phyloP scores from a whole-genome alignment of 768 basidiomycete genomes.

The Kwoniella pini region DNA sequence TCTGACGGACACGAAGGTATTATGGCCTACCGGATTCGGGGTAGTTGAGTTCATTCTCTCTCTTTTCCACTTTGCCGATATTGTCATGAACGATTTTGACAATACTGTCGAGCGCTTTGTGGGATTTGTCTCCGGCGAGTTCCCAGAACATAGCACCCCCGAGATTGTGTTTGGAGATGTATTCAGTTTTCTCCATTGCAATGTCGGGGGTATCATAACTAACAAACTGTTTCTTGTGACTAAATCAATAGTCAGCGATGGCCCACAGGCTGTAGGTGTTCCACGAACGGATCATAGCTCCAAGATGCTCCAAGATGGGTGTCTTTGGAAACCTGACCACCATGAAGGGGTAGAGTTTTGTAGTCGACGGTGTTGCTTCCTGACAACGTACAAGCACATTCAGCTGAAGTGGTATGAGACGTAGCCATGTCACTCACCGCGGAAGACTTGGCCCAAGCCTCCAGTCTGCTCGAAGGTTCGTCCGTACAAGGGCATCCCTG shows the following conservation, averaged over 20 bases:
- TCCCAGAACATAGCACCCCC: constrained; percentile 83
- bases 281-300: constrained; percentile 69
- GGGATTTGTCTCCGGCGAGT: constrained; percentile 79
- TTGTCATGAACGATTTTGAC: constrained; percentile 71
- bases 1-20: too few relatives aligned
- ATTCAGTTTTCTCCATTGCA: constrained; percentile 65
- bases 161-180: constrained; percentile 71
- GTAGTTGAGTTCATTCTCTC: constrained; percentile 79
- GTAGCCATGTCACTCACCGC: constrained; percentile 58
- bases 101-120: constrained; percentile 63
- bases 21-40: constrained; percentile 51
- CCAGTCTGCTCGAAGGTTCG: constrained; percentile 81
- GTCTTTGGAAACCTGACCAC: constrained; percentile 67
- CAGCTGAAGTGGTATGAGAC: not conserved
- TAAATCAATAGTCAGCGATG: constrained; percentile 33
- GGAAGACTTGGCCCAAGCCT: constrained; percentile 76
- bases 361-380: constrained; percentile 72
- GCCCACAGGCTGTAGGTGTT: too few relatives aligned
- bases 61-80: constrained; percentile 71
- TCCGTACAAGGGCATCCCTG: constrained; percentile 85
- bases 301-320: constrained; percentile 71
- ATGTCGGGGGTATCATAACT: constrained; percentile 75
- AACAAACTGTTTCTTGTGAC: constrained; percentile 62
- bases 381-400: not conserved
- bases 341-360: constrained; percentile 76